Percentiles rank a stretch among this genome's conserved stretches.
phyloP scores from a whole-genome alignment of 2,329 filamentous ascomycete species.

The Phoma sp. region DNA sequence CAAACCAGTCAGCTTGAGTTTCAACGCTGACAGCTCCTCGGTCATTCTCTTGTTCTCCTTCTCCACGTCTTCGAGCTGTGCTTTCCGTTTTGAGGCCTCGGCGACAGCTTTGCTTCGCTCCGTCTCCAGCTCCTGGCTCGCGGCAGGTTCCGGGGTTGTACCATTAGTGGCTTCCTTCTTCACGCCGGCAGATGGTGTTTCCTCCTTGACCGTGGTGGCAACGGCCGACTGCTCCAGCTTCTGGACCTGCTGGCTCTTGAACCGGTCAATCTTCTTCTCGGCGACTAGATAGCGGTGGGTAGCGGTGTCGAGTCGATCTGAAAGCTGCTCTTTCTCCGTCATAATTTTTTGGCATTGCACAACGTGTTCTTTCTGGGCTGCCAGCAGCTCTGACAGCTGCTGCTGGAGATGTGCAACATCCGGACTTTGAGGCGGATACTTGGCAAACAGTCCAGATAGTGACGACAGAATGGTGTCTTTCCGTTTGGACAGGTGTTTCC shows the following conservation, averaged over 20 bases:
- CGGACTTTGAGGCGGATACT: constrained; percentile 60
- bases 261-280: constrained; percentile 90
- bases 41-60: constrained; percentile 76
- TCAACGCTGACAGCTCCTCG: constrained; percentile 80
- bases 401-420: constrained; percentile 76
- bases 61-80: constrained; percentile 81
- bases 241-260: constrained; percentile 86
- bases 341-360: constrained; percentile 77
- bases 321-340: constrained; percentile 81
- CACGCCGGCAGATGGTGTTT: constrained; percentile 55
- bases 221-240: constrained; percentile 87
- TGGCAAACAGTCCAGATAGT: constrained; percentile 71
- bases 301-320: constrained; percentile 85
- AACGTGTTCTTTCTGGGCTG: constrained; percentile 80
- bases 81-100: constrained; percentile 80
- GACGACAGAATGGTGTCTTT: constrained; percentile 77
- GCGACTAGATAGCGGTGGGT: constrained; percentile 93
- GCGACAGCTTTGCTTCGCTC: constrained; percentile 80
- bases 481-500: constrained; percentile 78
- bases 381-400: constrained; percentile 76
- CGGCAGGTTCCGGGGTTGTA: constrained; percentile 60
- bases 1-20: constrained; percentile 69
- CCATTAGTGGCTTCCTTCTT: constrained; percentile 63
- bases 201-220: constrained; percentile 38
- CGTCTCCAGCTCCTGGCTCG: constrained; percentile 72